Base-by-base conservation (phyloP, 371 early-diverging fungal species). In the Mucor plumbeus region DNA sequence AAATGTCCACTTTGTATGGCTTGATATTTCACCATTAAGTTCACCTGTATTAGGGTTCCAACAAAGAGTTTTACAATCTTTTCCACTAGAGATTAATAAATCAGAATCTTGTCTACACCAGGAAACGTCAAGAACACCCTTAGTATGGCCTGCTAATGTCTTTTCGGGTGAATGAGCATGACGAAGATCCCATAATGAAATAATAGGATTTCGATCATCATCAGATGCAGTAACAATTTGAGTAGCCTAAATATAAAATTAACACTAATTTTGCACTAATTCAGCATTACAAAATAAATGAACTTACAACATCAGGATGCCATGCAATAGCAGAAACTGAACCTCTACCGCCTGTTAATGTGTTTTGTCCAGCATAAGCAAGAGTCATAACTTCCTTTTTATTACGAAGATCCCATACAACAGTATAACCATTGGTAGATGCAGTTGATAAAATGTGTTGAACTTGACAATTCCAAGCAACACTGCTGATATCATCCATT, bases 21-120 rank as follows among this genome's bases (percentile, higher is more conserved):
- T 83, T 33, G 94, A 90, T 38, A 97, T 80, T 78, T 92, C 92
- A 47, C 92, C 91, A 44, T 92, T 78, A 19, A 92, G 81, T 70
- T 90, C 91, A 61, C 89, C 90, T 5, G 82, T 75, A 58, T 72
- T 73, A 34, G 92, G 91, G 76, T 96, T 92, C 97, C 97, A 97
- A 68, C 94, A 92, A 15, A 97, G 80, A 0, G 96, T 94, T 59
- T 94, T 85, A 79, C 93, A 94, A 73, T 98, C 98, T 78, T 96
- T 97, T 68, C 95, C 95, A 75, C 94, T 90, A 57, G 90, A 91
- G 31, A 98, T 77, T 39, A 98, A 80, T 43, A 97, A 79, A 60
- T 95, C 95, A 5, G 94, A 82, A 71, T 98, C 98, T 76, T 92
- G 94, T 43, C 88, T 85, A 81, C 95, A 96, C 98, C 98, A 98